phyloP scores from a whole-genome alignment of 2,329 filamentous ascomycete genomes.

The Phymatotrichopsis omnivora region DNA sequence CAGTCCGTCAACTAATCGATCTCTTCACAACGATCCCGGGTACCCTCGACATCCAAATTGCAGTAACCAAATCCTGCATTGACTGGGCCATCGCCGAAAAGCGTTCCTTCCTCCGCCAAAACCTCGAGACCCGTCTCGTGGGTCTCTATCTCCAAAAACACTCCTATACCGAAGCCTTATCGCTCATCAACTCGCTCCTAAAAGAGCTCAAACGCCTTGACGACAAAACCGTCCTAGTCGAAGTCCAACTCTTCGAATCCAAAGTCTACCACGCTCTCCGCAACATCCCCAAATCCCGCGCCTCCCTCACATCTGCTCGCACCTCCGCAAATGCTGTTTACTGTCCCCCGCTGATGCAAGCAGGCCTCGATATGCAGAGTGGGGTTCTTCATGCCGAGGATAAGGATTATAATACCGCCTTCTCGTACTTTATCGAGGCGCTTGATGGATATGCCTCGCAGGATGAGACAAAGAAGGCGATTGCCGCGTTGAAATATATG shows the following conservation, averaged over 20 bases:
- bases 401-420: constrained; percentile 97
- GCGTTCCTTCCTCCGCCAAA: constrained; percentile 92
- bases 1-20: constrained; percentile 93
- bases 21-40: constrained; percentile 90
- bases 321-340: constrained; percentile 96
- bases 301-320: constrained; percentile 84
- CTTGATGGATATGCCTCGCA: constrained; percentile 93
- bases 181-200: constrained; percentile 89
- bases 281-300: constrained; percentile 91
- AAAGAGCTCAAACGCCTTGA: constrained; percentile 96
- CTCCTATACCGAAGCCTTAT: constrained; percentile 92
- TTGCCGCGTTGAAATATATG: constrained; percentile 98
- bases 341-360: constrained; percentile 88
- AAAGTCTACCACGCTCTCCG: constrained; percentile 94
- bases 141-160: constrained; percentile 94
- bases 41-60: constrained; percentile 85
- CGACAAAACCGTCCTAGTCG: constrained; percentile 94
- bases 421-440: constrained; percentile 98
- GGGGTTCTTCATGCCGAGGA: constrained; percentile 98
- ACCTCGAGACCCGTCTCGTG: constrained; percentile 92
- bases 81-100: constrained; percentile 96
- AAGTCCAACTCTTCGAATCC: constrained; percentile 95
- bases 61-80: constrained; percentile 97
- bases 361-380: constrained; percentile 96
- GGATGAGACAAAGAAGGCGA: constrained; percentile 80